Percentiles rank a stretch among this genome's conserved stretches.
Conservation (phyloP, 2,329 filamentous ascomycete species). For the Blastomyces gilchristii region DNA sequence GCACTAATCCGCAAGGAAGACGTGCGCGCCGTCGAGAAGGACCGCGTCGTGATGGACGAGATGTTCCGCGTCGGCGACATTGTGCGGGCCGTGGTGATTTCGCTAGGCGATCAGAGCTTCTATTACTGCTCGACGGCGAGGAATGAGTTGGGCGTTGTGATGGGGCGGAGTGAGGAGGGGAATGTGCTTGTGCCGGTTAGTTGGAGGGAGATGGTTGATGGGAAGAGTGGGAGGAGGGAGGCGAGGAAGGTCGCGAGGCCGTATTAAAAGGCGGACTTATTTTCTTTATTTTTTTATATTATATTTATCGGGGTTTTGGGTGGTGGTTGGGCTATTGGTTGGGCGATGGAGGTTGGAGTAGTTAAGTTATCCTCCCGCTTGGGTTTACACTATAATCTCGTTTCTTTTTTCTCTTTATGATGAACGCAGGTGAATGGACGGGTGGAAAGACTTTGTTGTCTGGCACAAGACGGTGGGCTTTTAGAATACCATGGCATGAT, state of each 20-base stretch:
- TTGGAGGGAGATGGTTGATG: slow-evolving; percentile 91
- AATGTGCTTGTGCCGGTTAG: slow-evolving; percentile 87
- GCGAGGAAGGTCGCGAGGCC: slow-evolving; percentile 89
- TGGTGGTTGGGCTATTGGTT: neutral
- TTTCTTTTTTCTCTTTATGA: too few relatives aligned
- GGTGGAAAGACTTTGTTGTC: neutral
- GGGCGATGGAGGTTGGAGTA: neutral
- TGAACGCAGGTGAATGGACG: neutral
- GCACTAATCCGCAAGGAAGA: slow-evolving; percentile 81
- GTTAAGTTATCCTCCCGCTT: neutral
- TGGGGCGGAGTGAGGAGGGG: slow-evolving; percentile 78
- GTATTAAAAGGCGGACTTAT: slow-evolving; percentile 45
- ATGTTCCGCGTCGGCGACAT: slow-evolving; percentile 89
- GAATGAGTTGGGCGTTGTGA: slow-evolving; percentile 87
- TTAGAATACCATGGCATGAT: neutral
- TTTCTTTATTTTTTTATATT: neutral
- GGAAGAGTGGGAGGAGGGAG: slow-evolving; percentile 66
- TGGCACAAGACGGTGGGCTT: neutral
- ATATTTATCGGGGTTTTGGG: neutral
- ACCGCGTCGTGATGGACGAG: slow-evolving; percentile 82
- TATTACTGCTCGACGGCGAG: slow-evolving; percentile 90
- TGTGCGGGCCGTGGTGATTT: slow-evolving; percentile 78
- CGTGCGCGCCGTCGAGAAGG: slow-evolving; percentile 89
- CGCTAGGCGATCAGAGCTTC: slow-evolving; percentile 82
- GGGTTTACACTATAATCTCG: neutral